Base-by-base conservation (phyloP, 257 asterid species). In the Datura wrightii region DNA sequence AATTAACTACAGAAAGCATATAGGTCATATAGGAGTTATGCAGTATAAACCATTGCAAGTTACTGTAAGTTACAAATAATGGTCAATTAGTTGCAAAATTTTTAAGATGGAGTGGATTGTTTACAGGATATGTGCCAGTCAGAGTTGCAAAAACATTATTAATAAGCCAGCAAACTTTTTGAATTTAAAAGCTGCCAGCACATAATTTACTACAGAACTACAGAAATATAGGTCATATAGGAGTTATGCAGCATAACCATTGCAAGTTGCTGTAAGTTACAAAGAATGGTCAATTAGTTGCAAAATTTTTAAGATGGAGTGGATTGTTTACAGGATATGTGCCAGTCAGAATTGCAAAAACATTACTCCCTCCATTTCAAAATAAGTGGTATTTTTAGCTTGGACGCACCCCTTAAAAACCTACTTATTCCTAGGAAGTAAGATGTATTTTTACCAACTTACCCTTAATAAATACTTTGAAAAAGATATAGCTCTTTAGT, bases 261-360 rank as follows among this genome's bases (percentile, higher is more conserved):
- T 42, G 76, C 76, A 67, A 67, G 76, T 66, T 66, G 31, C 48
- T 66, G 34, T 39, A 70, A 18, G 79, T 70, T 70, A 70, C 36
- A 70, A 42, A 42, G 36, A 70, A 41, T 18, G 54, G 79, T 42
- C 54, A 67, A 67, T 37, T 67, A 76, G 62, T 76, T 48, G 31
- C 46, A 19, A 19, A 19, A 8, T 5, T 19, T 72, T 46, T 10
- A 72, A 44, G 41, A 72, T 46, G 42, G 80, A 72, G 59, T 46
- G 80, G 39, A 72, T 10, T 46, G 41, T 72, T 44, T 46, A 46
- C 80, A 46, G 80, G 58, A 46, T 72, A 19, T 19, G 72, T 6
- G 59, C 58, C 80, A 10, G n/a, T n/a, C 36, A 46, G n/a, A 72
- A 19, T 44, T 72, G 18, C 58, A 46, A 46, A 24, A 39, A 60